These are phyloP conservation scores for Immersiella caudata DNA, from an alignment of 495 filamentous ascomycete species.

Conservation along the genomic window DNA sequence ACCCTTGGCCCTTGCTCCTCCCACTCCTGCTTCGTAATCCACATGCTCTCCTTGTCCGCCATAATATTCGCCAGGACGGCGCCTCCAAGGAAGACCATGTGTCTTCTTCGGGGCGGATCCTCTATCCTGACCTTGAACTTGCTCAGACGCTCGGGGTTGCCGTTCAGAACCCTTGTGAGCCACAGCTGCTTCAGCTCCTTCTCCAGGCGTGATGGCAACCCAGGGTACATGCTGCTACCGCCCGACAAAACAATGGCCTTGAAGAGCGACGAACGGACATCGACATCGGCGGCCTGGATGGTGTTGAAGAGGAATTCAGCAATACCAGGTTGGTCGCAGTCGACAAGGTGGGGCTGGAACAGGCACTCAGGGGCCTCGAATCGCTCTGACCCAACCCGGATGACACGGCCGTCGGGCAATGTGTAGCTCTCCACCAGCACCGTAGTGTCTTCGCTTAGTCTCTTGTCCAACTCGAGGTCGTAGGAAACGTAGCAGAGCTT, in stretches of 20 bases:
- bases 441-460: slow-evolving; percentile 95
- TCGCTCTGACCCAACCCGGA: slow-evolving; percentile 91
- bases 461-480: slow-evolving; percentile 94
- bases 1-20: slow-evolving; percentile 85
- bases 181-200: slow-evolving; percentile 99
- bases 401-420: slow-evolving; percentile 91
- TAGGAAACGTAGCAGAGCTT: slow-evolving; percentile 99
- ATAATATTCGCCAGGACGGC: slow-evolving; percentile 98
- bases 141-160: slow-evolving; percentile 87
- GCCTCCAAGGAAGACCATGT: slow-evolving; percentile 99
- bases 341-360: slow-evolving; percentile 98
- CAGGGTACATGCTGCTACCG: slow-evolving; percentile 98
- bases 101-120: slow-evolving; percentile 90
- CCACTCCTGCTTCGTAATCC: slow-evolving; percentile 97
- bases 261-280: slow-evolving; percentile 89
- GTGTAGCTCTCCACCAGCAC: slow-evolving; percentile 98
- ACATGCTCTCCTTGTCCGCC: slow-evolving; percentile 98
- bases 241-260: slow-evolving; percentile 97
- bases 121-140: slow-evolving; percentile 99
- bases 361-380: slow-evolving; percentile 98
- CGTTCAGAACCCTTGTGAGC: slow-evolving; percentile 86
- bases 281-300: slow-evolving; percentile 93
- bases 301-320: slow-evolving; percentile 98
- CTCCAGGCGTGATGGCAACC: slow-evolving; percentile 89
- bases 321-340: slow-evolving; percentile 96